Evolutionary conservation across 2,329 filamentous ascomycete genomes (phyloP), one percentile per base, ranked within the genome.

Genomic region (Ophiocordyceps unilateralis): DNA sequence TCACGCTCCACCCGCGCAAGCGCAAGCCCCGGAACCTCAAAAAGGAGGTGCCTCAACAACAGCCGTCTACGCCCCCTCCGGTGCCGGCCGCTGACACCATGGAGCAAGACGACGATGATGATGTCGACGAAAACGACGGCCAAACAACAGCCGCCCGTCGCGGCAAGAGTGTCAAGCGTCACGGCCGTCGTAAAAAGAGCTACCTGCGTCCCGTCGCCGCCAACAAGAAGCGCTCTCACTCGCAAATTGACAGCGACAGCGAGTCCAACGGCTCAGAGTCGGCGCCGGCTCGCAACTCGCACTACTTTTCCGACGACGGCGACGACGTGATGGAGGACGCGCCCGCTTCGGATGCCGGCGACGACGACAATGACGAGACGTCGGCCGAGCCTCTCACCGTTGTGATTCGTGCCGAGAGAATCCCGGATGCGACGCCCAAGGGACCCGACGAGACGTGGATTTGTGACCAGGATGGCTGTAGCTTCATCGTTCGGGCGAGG

Each of bases 391-490:
- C 58, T 2, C 54, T 65, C 40, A 63, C 59, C 40, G 53, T 76
- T 15, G 62, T 70, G 12, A 60, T 74, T 10, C 63, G 64, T 22
- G 62, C 69, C 5, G 69, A 75, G 43, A 65, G 58, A 40, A 50
- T 74, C 11, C 72, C 70, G 0, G 66, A 68, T 4, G 60, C 62
- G 8, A 58, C 56, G 3, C 66, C 74, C 0, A 63, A 67, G 28
- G 77, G 74, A 0, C 72, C 75, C 0, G 67, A 76, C 45, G 72
- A 78, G 43, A 76, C 75, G 0, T 86, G 81, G 80, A 64, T 63
- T 1, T 86, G 81, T 51, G 69, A 70, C 5, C 68, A 80, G 47
- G 72, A 76, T 11, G 76, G 70, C 21, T 86, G 81, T 52, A 62
- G 62, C 32, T 77, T 77, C 50, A 67, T 78, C 36, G 74, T 84